Evolutionary conservation across 2,329 filamentous ascomycete species (phyloP), one percentile per base, ranked within the genome.

Genomic region (Hypoxylon sp.): DNA sequence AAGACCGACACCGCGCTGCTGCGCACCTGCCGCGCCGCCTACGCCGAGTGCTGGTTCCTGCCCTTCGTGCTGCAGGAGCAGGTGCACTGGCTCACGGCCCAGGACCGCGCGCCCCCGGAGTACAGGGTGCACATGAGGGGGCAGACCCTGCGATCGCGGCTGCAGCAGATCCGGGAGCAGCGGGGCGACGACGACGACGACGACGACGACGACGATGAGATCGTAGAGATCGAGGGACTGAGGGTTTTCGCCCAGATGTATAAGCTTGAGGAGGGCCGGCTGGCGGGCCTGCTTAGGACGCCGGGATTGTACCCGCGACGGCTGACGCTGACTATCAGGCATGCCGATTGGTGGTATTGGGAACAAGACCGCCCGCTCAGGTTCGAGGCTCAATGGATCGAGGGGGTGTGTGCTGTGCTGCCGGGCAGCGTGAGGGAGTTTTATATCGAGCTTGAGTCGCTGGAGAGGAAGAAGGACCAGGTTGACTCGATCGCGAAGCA

Each of bases 401-500:
- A 31, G 8, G 14, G 19, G 8, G 56, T 59, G 33, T 59, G 44
- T 46, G 33, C 31, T n/a, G 46, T 42, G 46, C 56, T 59, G 46
- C 46, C 46, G 56, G 33, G 46, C 22, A 59, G 56, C 46, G 56
- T 59, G 46, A 39, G 47, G 35, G 56, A 59, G 35, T 14, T 59
- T 24, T 59, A 46, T 33, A 59, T 59, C 46, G 56, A 59, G 56
- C 56, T 59, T 46, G 56, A 59, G 56, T 59, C 56, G 14, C 56
- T 59, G 46, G 56, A 59, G 46, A 51, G 31, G 46, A 59, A 59
- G 56, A 50, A 59, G 56, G 46, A 44, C 33, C 56, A 59, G 46
- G 33, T 59, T n/a, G 56, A 59, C 46, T 51, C 35, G n/a, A 51
- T 59, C 56, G 56, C 56, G 5, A 51, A 59, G 56, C 46, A 59